Percentiles rank a stretch among this genome's conserved stretches.
Conservation (phyloP, 2,329 filamentous ascomycete genomes). For the Epicoccum sorghinum region DNA sequence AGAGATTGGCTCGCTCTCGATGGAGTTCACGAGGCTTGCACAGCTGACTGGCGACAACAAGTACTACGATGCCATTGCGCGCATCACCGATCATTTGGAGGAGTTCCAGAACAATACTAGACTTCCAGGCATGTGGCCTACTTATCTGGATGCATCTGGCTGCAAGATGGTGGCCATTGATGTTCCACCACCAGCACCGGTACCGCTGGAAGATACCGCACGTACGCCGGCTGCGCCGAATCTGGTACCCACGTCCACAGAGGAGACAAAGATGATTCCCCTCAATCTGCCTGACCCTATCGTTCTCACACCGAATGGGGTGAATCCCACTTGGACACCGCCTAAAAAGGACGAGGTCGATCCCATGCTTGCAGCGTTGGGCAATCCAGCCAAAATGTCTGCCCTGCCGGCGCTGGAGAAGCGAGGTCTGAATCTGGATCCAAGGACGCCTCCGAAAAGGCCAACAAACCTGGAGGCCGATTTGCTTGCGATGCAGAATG, state of each 20-base stretch:
- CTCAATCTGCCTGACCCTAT: conserved; percentile 39
- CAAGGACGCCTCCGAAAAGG: conserved; percentile 15
- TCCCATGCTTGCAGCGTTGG: conserved; percentile 16
- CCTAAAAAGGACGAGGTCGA: conserved; percentile 7
- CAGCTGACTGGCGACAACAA: conserved; percentile 55
- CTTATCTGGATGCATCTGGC: conserved; percentile 51
- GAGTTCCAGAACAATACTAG: conserved; percentile 53
- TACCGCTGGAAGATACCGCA: conserved; percentile 10
- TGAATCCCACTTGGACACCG: conserved; percentile 22
- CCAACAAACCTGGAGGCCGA: conserved; percentile 8
- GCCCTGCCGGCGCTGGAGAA: conserved; percentile 20
- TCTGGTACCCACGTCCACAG: conserved; percentile 9
- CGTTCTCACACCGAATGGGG: conserved; percentile 27
- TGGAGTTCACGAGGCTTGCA: conserved; percentile 57
- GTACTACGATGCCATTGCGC: conserved; percentile 56
- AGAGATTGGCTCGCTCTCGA: conserved; percentile 55
- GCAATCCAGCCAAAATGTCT: conserved; percentile 19
- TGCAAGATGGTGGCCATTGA: conserved; percentile 40
- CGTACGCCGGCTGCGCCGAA: too few species aligned
- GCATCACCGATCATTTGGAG: conserved; percentile 53
- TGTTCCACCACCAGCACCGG: conserved; percentile 29
- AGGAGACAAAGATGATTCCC: conserved; percentile 41
- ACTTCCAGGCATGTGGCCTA: conserved; percentile 58
- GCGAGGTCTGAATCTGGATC: conserved; percentile 35
- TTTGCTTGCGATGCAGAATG: conserved; percentile 12